Evolutionary conservation across 23 red algal species (phyloP), one percentile per base, ranked within the genome.

Genomic region (Chondrus crispus): DNA sequence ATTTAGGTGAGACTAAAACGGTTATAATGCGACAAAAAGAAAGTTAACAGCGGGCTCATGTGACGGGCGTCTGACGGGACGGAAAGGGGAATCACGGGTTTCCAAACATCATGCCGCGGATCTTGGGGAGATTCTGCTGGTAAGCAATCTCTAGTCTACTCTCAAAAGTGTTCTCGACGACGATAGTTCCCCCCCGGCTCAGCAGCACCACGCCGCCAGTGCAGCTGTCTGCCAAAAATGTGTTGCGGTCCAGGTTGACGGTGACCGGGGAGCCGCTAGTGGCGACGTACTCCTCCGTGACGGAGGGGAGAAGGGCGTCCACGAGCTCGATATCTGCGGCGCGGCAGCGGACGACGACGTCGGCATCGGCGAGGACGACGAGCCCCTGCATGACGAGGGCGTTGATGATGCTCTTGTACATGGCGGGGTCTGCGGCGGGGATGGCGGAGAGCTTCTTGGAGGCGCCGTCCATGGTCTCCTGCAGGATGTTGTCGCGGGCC

Each of bases 81-180:
- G 60, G 60, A n/a, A 8, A 66, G 60, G 26, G 35, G 60, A 64
- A 46, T 90, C 84, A 92, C 79, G 51, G 43, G 41, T 79, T 88
- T 29, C 73, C 93, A 73, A 95, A 98, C 53, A 99, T 87, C 63
- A 96, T 81, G 22, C 51, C 24, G 47, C 97, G 97, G 30, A 99
- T 85, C 33, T 86, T 20, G 36, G 97, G 93, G 66, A 99, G 51
- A 75, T 96, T 99, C 74, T 96, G 95, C 88, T 99, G 93, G 64
- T 99, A 99, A 10, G 97, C 95, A 82, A 95, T 99, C 71, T 99
- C 91, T 90, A 99, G 85, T 81, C 97, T 88, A 83, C 84, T 94
- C 64, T 96, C 97, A 63, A 99, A 91, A 12, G 97, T 99, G 70
- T 99, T 99, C 58, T 96, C 95, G 35, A 95, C 93, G 35, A 92